A percentile compares a stretch with the other conserved stretches of the same genome.
Evolutionary conservation across 2,329 filamentous ascomycete genomes (phyloP).

Genomic region (Sarocladium strictum): DNA sequence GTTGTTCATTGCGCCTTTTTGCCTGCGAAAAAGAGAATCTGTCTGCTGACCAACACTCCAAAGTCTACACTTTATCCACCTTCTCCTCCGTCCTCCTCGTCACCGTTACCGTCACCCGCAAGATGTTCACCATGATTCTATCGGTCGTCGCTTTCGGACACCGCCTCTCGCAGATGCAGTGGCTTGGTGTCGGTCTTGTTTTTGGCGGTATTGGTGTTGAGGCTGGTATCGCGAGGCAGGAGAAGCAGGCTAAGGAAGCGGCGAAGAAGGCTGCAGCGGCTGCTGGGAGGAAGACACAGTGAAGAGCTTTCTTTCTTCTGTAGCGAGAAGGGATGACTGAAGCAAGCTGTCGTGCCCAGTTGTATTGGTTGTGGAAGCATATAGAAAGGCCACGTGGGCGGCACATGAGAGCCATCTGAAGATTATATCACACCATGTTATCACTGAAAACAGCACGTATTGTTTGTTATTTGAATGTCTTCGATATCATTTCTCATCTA

Average conservation of each 20-base stretch:
- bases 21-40: not conserved
- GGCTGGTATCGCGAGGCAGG: conserved; percentile 69
- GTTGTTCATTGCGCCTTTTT: conserved; percentile 28
- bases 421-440: too few relatives aligned
- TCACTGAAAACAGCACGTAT: too few relatives aligned
- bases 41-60: not conserved
- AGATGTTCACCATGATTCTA: conserved; percentile 99
- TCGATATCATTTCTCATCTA: too few relatives aligned
- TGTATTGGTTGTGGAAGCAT: too few relatives aligned
- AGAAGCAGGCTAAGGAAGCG: conserved; percentile 73
- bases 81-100: conserved; percentile 91
- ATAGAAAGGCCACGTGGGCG: too few relatives aligned
- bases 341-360: too few relatives aligned
- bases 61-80: conserved; percentile 83
- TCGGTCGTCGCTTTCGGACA: conserved; percentile 95
- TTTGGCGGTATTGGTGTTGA: conserved; percentile 95
- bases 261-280: conserved; percentile 40
- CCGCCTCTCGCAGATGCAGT: conserved; percentile 79
- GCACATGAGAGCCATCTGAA: too few relatives aligned
- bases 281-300: conserved; percentile 26
- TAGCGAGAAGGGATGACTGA: too few relatives aligned
- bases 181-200: conserved; percentile 84
- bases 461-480: too few relatives aligned
- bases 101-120: conserved; percentile 93
- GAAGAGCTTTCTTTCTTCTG: not conserved